These are phyloP conservation scores for Phytophthora litchii DNA, from an alignment of 352 stramenopile genomes.

Conservation along the genomic window DNA sequence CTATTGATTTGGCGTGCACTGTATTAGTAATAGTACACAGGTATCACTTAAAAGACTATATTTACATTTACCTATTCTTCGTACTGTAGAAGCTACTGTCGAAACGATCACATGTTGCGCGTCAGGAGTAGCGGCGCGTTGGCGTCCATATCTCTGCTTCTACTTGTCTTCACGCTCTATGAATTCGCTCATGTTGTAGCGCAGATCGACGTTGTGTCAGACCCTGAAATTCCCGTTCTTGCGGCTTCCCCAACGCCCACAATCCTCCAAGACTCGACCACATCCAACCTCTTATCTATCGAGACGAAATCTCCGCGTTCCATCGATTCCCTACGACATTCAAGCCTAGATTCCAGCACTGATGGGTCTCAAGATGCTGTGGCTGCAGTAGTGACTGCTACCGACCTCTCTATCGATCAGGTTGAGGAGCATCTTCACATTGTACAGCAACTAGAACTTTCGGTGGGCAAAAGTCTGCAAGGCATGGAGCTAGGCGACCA, in stretches of 20 bases:
- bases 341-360: slow-evolving; percentile 25
- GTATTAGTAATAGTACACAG: too few relatives aligned
- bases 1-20: too few relatives aligned
- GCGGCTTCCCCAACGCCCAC: slow-evolving; percentile 12
- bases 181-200: slow-evolving; percentile 12
- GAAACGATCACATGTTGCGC: slow-evolving; percentile 17
- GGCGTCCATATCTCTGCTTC: slow-evolving; percentile 12
- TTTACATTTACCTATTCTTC: slow-evolving; percentile 16
- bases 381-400: slow-evolving; percentile 26
- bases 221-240: slow-evolving; percentile 13
- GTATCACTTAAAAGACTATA: too few relatives aligned
- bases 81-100: too few relatives aligned
- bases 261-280: background rate
- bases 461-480: slow-evolving; percentile 70
- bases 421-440: slow-evolving; percentile 80
- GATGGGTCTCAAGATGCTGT: slow-evolving; percentile 19
- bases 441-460: slow-evolving; percentile 70
- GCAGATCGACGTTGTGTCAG: slow-evolving; percentile 27
- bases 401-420: slow-evolving; percentile 76
- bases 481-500: slow-evolving; percentile 41
- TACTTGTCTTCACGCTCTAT: slow-evolving; percentile 10
- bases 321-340: background rate
- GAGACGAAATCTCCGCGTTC: slow-evolving; percentile 16
- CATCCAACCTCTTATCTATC: background rate
- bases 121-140: slow-evolving; percentile 1